Evolutionary conservation across 345 rosid genomes (phyloP), one percentile per base, ranked within the genome.

Genomic region (Populus simonii): DNA sequence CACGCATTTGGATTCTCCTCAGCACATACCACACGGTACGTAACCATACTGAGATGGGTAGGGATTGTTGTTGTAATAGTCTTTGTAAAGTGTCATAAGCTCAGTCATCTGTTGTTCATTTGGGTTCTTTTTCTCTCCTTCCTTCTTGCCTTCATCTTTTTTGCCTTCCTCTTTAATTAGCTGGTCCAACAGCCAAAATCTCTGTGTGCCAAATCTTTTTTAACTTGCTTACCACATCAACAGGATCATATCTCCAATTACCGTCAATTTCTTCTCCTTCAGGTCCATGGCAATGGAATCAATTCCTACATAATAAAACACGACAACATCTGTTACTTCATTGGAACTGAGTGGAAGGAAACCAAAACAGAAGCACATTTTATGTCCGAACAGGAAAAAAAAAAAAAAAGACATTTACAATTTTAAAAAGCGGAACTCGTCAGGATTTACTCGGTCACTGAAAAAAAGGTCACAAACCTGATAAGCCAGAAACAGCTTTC

Each of bases 1-100:
- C 92, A 89, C 8, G 83, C 49, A 70, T 85, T 91, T 4, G 91
- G 92, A 75, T 88, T 84, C 71, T 91, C 93, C 74, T 89, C 94
- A 2, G 71, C 68, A 51, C 87, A 82, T 41, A 74, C 73, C 5
- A 61, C 89, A 36, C 68, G 80, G n/a, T n/a, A n/a, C n/a, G 79
- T 86, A 87, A 10, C 78, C 49, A n/a, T 38, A 13, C n/a, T 53
- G 68, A n/a, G 87, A 62, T 65, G 51, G 3, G 68, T 83, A 1
- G 43, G 89, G 89, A 67, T 89, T 76, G 67, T 84, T 84, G 8
- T 27, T 15, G 18, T 69, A 4, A 3, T 69, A 20, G 45, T 16
- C 76, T 31, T 66, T 68, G 66, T 83, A 77, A 31, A 78, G 68
- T 70, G 79, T 74, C 5, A 80, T 27, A 39, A 84, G 84, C 67